Conservation (phyloP, 768 basidiomycete species). For the Russula virescens region DNA sequence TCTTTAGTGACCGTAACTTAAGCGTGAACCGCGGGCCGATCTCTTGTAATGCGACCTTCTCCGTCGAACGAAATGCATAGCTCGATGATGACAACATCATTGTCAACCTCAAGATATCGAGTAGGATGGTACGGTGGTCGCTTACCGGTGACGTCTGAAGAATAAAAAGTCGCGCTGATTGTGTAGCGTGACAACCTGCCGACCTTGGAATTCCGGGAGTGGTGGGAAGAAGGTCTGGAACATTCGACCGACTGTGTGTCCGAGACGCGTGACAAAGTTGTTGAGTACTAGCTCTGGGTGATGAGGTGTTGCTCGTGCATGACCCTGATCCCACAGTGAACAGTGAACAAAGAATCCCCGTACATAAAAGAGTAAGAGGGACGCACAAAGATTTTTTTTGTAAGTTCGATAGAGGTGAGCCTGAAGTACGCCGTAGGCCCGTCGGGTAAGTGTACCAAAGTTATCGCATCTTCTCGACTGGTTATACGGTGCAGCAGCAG, state of each 20-base stretch:
- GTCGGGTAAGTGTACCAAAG: conserved; percentile 80
- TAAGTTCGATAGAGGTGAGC: conserved; percentile 79
- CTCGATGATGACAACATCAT: conserved; percentile 34
- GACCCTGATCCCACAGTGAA: conserved; percentile 49
- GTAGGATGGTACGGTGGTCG: not conserved
- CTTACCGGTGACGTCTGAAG: conserved; percentile 89
- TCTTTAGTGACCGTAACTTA: conserved; percentile 84
- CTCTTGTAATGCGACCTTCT: conserved; percentile 91
- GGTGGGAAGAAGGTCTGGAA: conserved; percentile 97
- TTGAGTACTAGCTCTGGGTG: conserved; percentile 94
- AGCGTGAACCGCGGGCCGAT: conserved; percentile 97
- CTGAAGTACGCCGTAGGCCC: conserved; percentile 97
- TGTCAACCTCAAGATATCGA: conserved; percentile 20
- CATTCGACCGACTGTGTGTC: conserved; percentile 89
- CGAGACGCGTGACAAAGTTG: conserved; percentile 88
- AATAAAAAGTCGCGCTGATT: conserved; percentile 98
- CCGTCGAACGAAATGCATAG: conserved; percentile 87
- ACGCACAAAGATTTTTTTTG: conserved; percentile 79
- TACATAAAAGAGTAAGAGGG: not conserved
- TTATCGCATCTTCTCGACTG: conserved; percentile 71
- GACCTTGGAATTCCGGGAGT: conserved; percentile 88
- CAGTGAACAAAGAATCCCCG: not conserved
- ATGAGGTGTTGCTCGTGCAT: conserved; percentile 88
- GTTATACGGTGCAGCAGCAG: conserved; percentile 15
- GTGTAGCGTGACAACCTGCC: conserved; percentile 95